Evolutionary conservation across 2,329 filamentous ascomycete genomes (phyloP).

Genomic region (Plenodomus tracheiphilus): DNA sequence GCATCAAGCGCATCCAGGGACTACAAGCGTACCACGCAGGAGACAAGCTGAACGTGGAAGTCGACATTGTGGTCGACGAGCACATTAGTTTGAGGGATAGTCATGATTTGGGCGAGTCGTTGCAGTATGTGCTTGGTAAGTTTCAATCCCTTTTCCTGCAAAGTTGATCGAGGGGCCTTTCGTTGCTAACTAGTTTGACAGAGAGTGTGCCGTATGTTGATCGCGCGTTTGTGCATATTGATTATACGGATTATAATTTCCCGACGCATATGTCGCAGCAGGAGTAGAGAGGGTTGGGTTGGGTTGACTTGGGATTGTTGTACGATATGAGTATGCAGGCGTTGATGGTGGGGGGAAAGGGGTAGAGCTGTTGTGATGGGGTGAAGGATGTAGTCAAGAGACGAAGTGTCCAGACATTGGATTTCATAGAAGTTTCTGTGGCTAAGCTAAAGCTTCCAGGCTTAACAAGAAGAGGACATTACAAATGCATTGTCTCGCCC

Average conservation of each 20-base stretch:
- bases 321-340: no score
- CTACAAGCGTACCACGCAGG: conserved; percentile 83
- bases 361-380: neutral
- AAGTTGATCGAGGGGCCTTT: neutral
- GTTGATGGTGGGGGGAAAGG: neutral
- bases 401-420: no score
- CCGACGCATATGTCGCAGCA: conserved; percentile 57
- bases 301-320: neutral
- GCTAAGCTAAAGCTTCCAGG: no score
- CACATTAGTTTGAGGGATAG: conserved; percentile 75
- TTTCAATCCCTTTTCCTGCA: neutral
- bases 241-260: conserved; percentile 56
- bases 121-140: conserved; percentile 76
- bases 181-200: conserved; percentile 14
- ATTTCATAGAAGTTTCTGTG: no score
- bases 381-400: neutral
- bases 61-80: conserved; percentile 82
- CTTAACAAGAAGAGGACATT: no score
- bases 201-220: conserved; percentile 77
- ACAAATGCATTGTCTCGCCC: no score
- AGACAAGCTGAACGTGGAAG: conserved; percentile 81
- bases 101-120: conserved; percentile 75
- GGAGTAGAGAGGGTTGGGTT: conserved; percentile 36
- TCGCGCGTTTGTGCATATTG: conserved; percentile 57
- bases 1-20: conserved; percentile 83